Evolutionary conservation across 139 green algal genomes (phyloP).

Genomic region (Tetratostichococcus sp.): DNA sequence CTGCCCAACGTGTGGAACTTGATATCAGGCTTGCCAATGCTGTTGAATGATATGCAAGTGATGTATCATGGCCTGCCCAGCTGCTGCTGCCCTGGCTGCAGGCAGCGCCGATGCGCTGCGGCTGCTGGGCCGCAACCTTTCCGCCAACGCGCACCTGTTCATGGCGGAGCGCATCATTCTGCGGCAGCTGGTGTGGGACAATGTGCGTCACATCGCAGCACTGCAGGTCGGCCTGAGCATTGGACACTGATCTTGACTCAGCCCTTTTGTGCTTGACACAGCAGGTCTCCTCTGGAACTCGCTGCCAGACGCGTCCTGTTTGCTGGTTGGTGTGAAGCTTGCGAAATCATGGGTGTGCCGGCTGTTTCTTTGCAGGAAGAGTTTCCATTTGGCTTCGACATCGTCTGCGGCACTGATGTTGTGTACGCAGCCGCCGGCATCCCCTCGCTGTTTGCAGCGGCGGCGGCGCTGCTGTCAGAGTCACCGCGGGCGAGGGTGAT

Average conservation of each 20-base stretch:
- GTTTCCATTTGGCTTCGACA: slow-evolving; percentile 16
- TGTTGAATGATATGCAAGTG: no score
- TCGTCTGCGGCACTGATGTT: slow-evolving; percentile 24
- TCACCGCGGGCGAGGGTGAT: not conserved
- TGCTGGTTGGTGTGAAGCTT: no score
- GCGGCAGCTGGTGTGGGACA: slow-evolving; percentile 11
- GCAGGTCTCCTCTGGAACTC: no score
- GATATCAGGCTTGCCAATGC: no score
- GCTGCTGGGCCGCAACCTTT: slow-evolving; percentile 21
- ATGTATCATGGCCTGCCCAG: no score
- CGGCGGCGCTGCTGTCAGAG: slow-evolving; percentile 3
- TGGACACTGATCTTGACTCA: no score
- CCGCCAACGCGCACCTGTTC: slow-evolving; percentile 14
- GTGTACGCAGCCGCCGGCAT: slow-evolving; percentile 14
- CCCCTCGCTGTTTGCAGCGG: slow-evolving; percentile 7
- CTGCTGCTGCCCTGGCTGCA: no score
- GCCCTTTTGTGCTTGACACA: no score
- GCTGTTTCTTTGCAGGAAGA: not conserved
- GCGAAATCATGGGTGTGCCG: no score
- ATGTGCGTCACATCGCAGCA: not conserved
- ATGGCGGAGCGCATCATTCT: slow-evolving; percentile 8
- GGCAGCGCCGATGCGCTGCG: slow-evolving; percentile 12
- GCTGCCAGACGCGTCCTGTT: no score
- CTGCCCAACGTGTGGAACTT: no score
- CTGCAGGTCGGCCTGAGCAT: not conserved